Percentiles rank a stretch among this genome's conserved stretches.
These are phyloP conservation scores for Pichia sporocuriosa DNA, from an alignment of 805 yeast genomes.

Conservation along the genomic window DNA sequence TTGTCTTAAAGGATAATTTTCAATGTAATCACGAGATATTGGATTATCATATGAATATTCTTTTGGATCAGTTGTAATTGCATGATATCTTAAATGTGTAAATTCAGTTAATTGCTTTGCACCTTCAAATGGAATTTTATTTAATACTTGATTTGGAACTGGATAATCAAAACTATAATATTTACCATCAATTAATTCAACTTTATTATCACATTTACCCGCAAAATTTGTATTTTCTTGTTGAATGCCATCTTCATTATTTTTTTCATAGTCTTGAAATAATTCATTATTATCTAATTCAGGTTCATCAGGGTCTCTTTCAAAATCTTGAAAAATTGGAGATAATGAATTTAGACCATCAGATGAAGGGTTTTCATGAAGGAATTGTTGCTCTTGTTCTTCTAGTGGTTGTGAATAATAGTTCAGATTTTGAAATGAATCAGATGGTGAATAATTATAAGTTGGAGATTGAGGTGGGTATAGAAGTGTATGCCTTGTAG, in stretches of 20 bases:
- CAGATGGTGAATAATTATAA: conserved; percentile 11
- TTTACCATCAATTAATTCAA: conserved; percentile 57
- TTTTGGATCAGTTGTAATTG: conserved; percentile 87
- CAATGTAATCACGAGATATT: conserved; percentile 29
- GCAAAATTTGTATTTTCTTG: conserved; percentile 18
- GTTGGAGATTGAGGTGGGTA: conserved; percentile 2
- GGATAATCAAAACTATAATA: conserved; percentile 78
- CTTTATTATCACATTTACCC: conserved; percentile 30
- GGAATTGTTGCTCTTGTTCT: no score
- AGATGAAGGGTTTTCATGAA: not conserved
- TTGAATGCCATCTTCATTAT: conserved; percentile 13
- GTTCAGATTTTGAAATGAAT: conserved; percentile 7
- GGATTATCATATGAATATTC: conserved; percentile 53
- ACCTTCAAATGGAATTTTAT: conserved; percentile 39
- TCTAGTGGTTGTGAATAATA: no score
- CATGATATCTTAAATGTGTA: conserved; percentile 83
- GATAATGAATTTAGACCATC: not conserved
- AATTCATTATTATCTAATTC: conserved; percentile 16
- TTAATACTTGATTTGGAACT: conserved; percentile 55
- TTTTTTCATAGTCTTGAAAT: conserved; percentile 11
- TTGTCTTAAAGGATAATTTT: conserved; percentile 53
- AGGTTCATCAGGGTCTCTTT: conserved; percentile 28
- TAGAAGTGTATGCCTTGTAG: not conserved
- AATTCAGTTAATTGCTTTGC: conserved; percentile 39
- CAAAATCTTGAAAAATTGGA: conserved; percentile 20